Conservation (phyloP, 306 rosid species). For the Ceratonia siliqua region DNA sequence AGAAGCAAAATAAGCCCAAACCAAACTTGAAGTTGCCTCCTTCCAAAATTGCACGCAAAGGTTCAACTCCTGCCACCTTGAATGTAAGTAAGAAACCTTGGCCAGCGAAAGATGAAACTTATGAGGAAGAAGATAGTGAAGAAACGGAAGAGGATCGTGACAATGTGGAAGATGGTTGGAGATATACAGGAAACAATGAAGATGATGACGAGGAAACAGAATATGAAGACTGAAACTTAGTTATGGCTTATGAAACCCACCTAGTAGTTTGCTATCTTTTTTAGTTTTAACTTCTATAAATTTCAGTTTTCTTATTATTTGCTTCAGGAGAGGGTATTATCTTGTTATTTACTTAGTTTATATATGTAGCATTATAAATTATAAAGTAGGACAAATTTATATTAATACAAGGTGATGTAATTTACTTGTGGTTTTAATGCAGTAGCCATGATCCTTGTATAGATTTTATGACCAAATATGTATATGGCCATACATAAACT, state of each 20-base stretch:
- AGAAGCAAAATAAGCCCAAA: conserved; percentile 71
- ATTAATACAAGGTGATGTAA: too few species aligned
- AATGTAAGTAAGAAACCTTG: conserved; percentile 66
- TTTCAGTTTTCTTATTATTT: too few species aligned
- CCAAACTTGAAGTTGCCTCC: conserved; percentile 76
- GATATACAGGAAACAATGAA: conserved; percentile 68
- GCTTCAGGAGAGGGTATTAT: too few species aligned
- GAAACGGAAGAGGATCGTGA: conserved; percentile 98
- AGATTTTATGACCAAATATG: too few species aligned
- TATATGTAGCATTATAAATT: too few species aligned
- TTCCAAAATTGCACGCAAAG: conserved; percentile 62
- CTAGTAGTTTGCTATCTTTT: too few species aligned
- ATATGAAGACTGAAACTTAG: conserved; percentile 64
- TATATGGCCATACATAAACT: too few species aligned
- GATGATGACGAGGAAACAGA: conserved; percentile 98
- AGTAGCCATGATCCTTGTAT: too few species aligned
- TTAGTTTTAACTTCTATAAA: too few species aligned
- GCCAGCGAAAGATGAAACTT: conserved; percentile 73
- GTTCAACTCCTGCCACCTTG: conserved; percentile 52
- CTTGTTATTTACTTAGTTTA: too few species aligned
- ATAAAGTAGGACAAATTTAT: too few species aligned
- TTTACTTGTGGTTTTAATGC: too few species aligned
- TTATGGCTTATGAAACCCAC: neutral
- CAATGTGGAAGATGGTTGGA: conserved; percentile 91
- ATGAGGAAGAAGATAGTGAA: conserved; percentile 88